phyloP scores from a whole-genome alignment of 2,329 filamentous ascomycete genomes.

The Penicillium sp. region DNA sequence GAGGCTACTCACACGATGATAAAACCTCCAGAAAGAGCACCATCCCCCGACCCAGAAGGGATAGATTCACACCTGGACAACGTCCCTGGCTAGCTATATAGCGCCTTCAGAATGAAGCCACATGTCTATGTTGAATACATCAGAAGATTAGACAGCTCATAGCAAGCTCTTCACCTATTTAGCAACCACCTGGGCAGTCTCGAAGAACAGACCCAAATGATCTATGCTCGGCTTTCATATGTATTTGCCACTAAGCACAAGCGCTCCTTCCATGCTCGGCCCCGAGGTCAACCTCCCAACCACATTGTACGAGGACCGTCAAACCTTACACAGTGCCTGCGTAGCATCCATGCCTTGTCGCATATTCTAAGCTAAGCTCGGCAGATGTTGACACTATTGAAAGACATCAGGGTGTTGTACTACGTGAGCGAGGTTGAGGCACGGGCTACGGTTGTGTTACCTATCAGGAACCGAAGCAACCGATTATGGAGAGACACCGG shows the following conservation, averaged over 20 bases:
- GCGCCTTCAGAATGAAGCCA: too few species aligned
- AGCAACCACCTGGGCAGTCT: too few species aligned
- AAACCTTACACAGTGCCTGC: conserved; percentile 8
- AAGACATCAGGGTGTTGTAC: conserved; percentile 16
- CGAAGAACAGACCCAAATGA: too few species aligned
- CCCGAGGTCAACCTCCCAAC: background rate
- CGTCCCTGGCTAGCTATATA: too few species aligned
- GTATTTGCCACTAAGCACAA: background rate
- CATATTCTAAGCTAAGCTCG: conserved; percentile 10
- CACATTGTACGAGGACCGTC: background rate
- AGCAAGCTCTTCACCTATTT: background rate
- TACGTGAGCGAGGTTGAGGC: conserved; percentile 2
- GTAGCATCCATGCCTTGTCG: conserved; percentile 8
- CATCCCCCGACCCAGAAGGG: too few species aligned
- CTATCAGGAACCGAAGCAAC: too few species aligned
- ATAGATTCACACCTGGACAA: too few species aligned
- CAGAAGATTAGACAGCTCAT: too few species aligned
- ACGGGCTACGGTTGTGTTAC: background rate
- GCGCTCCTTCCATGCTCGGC: background rate
- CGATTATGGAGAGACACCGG: background rate
- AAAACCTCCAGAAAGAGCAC: too few species aligned
- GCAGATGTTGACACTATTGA: conserved; percentile 23
- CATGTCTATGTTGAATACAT: too few species aligned
- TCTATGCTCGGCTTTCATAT: background rate
- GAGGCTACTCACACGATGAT: too few species aligned